These are phyloP conservation scores for Acrocalymma vagum DNA, from an alignment of 2,329 filamentous ascomycete species.

Conservation along the genomic window DNA sequence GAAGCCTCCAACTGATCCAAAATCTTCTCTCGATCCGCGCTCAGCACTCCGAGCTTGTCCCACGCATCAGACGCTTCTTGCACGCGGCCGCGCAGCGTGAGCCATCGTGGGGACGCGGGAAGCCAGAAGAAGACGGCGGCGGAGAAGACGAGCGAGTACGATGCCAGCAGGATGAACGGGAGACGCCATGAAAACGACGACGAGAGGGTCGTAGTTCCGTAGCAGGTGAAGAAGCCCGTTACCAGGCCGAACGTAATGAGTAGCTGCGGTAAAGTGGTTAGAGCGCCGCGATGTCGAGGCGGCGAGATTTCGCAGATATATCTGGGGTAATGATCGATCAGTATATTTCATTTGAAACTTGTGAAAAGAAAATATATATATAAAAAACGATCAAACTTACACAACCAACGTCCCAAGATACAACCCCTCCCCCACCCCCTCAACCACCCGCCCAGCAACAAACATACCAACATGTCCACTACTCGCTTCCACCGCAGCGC, in stretches of 20 bases:
- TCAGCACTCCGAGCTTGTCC: conserved; percentile 13
- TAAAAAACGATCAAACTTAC: conserved; percentile 29
- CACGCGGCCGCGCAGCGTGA: conserved; percentile 11
- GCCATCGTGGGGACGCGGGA: conserved; percentile 27
- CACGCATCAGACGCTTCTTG: conserved; percentile 47
- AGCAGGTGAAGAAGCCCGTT: conserved; percentile 68
- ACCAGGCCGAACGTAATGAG: conserved; percentile 61
- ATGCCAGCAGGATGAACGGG: conserved; percentile 61
- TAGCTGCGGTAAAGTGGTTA: conserved; percentile 64
- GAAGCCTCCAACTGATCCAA: conserved; percentile 26
- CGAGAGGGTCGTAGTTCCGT: conserved; percentile 59
- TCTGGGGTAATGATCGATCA: conserved; percentile 1
- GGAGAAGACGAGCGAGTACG: conserved; percentile 30
- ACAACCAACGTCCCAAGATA: conserved; percentile 66
- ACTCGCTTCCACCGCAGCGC: conserved; percentile 61
- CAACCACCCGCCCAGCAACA: conserved; percentile 62
- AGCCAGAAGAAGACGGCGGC: conserved; percentile 5
- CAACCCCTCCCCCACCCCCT: conserved; percentile 66
- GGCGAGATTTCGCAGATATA: conserved; percentile 71
- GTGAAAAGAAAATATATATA: not conserved
- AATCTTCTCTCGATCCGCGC: conserved; percentile 13
- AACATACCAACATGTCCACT: conserved; percentile 61
- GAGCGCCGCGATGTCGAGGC: conserved; percentile 55
- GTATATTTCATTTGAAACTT: not conserved
- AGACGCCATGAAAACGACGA: conserved; percentile 63